These are phyloP conservation scores for Pleochaeta shiraiana DNA, from an alignment of 2,329 filamentous ascomycete genomes.

Conservation along the genomic window DNA sequence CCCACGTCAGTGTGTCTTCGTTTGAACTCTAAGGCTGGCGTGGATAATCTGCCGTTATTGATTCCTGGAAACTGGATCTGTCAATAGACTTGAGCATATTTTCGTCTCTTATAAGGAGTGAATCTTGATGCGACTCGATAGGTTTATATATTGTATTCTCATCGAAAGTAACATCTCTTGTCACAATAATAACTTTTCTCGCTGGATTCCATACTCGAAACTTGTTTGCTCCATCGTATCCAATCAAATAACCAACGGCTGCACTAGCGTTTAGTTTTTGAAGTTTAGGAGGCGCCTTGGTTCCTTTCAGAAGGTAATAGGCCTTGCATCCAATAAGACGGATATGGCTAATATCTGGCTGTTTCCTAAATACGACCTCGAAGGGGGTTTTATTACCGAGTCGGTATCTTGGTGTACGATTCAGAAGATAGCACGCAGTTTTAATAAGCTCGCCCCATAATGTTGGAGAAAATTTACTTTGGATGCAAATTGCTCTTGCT, in stretches of 20 bases:
- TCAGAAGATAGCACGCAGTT: not conserved
- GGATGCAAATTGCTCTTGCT: not conserved
- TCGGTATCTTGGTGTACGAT: not conserved
- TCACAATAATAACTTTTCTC: not conserved
- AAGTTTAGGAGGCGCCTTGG: not conserved
- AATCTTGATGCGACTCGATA: not conserved
- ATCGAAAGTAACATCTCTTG: not conserved
- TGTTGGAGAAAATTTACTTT: not conserved
- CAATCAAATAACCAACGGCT: not conserved
- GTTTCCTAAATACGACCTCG: not conserved
- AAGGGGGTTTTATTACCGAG: not conserved
- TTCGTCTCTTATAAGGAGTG: not conserved
- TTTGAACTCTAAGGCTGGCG: not conserved
- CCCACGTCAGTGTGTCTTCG: not conserved
- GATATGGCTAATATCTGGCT: not conserved
- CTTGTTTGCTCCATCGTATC: not conserved
- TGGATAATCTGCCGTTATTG: not conserved
- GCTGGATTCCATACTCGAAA: not conserved
- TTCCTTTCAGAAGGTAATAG: not conserved
- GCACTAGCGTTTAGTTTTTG: not conserved
- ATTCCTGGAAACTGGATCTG: not conserved
- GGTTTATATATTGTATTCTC: not conserved
- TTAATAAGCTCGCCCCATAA: not conserved
- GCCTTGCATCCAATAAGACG: not conserved
- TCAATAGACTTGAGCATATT: too few species aligned